Conservation (phyloP, 257 asterid species). For the Cynanchum wilfordii region DNA sequence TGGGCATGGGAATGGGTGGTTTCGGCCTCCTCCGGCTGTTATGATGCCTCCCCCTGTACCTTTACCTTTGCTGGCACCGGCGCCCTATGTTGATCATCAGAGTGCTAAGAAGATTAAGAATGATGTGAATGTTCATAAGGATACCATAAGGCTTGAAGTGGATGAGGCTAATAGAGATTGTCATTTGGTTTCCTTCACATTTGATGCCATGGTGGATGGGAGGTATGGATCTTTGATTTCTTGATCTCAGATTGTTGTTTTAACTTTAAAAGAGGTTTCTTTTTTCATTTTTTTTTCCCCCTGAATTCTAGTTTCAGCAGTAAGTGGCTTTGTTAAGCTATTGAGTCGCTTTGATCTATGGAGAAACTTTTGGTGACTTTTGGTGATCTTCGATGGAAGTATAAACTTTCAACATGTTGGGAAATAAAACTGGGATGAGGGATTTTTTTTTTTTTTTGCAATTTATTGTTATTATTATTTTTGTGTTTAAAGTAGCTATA, state of each 20-base stretch:
- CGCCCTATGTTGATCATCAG: slow-evolving; percentile 79
- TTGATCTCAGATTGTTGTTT: neutral
- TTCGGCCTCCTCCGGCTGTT: slow-evolving; percentile 22
- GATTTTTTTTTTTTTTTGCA: neutral
- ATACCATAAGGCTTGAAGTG: slow-evolving; percentile 55
- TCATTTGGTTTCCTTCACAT: slow-evolving; percentile 69
- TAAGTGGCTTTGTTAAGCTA: neutral
- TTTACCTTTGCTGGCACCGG: slow-evolving; percentile 34
- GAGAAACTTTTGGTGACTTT: neutral
- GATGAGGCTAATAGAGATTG: slow-evolving; percentile 51
- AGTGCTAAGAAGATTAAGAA: slow-evolving; percentile 76
- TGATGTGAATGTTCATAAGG: slow-evolving; percentile 82
- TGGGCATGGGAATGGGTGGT: slow-evolving; percentile 42
- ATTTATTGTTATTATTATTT: neutral
- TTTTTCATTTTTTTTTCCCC: too few species aligned
- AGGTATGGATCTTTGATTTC: slow-evolving; percentile 40
- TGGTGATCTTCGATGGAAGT: neutral
- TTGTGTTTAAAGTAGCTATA: neutral
- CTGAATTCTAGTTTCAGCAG: neutral
- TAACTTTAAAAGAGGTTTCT: neutral
- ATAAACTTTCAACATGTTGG: neutral
- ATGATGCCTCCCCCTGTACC: slow-evolving; percentile 23
- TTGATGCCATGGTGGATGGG: slow-evolving; percentile 90
- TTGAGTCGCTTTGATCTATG: neutral
- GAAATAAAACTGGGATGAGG: neutral